Conservation (phyloP, 208 protist genomes). For the Leishmania braziliensis region DNA sequence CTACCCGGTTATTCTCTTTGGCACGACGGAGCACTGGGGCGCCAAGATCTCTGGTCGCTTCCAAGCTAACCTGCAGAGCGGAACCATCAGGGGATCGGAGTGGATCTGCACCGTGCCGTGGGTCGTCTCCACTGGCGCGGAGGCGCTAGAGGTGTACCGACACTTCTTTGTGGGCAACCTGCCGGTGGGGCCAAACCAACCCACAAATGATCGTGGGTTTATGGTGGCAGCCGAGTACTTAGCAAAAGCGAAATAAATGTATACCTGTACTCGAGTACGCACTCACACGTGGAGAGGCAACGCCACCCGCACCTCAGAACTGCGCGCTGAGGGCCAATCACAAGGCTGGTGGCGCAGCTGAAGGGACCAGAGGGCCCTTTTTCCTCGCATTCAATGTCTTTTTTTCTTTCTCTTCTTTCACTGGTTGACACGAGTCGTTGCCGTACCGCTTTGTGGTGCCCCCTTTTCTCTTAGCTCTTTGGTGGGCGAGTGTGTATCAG, state of each 20-base stretch:
- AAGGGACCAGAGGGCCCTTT: not conserved
- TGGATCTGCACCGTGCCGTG: slow-evolving; percentile 93
- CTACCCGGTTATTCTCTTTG: slow-evolving; percentile 90
- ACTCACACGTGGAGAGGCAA: not conserved
- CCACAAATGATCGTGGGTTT: slow-evolving; percentile 83
- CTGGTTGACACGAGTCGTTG: not conserved
- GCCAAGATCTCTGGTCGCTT: slow-evolving; percentile 84
- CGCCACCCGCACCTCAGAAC: not conserved
- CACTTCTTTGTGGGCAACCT: slow-evolving; percentile 85
- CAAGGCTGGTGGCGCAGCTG: not conserved
- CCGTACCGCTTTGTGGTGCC: not conserved
- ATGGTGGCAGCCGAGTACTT: slow-evolving; percentile 83
- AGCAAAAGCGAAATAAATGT: slow-evolving; percentile 28
- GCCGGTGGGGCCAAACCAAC: slow-evolving; percentile 68
- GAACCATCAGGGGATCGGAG: slow-evolving; percentile 92
- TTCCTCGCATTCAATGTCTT: not conserved
- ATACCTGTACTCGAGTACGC: not conserved
- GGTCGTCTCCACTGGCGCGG: slow-evolving; percentile 78
- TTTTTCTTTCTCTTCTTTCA: not conserved
- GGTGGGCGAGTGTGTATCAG: not conserved
- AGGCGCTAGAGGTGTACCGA: slow-evolving; percentile 88
- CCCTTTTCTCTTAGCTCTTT: not conserved
- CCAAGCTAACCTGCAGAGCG: slow-evolving; percentile 70
- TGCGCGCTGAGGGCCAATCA: not conserved
- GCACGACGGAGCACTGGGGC: slow-evolving; percentile 71